Evolutionary conservation across 176 grass and related monocot genomes (phyloP).

Genomic region (Chloris gayana): DNA sequence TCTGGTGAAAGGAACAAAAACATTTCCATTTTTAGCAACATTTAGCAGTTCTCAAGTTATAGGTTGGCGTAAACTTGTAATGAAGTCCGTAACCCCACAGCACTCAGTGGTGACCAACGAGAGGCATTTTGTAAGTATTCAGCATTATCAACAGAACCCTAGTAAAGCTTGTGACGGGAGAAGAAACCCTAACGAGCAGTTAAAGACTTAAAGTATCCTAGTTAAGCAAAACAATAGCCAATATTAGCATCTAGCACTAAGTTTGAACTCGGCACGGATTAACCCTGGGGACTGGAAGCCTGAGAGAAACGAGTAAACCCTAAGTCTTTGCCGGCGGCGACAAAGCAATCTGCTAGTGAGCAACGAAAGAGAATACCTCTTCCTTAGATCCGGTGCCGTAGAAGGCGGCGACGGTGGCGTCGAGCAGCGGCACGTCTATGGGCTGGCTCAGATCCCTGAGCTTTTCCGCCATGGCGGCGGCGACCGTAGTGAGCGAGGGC

Average conservation of each 20-base stretch:
- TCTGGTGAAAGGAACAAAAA: background rate
- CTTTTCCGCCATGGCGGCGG: constrained; percentile 80
- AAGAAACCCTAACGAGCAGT: background rate
- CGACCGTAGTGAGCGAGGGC: background rate
- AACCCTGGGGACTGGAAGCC: background rate
- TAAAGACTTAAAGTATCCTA: background rate
- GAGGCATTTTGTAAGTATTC: background rate
- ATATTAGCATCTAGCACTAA: background rate
- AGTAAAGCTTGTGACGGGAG: background rate
- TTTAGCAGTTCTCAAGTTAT: background rate
- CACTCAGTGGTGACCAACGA: background rate
- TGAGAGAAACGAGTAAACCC: constrained; percentile 40
- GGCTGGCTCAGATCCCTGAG: constrained; percentile 98
- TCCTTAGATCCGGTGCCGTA: constrained; percentile 99
- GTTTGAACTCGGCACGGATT: too few relatives aligned
- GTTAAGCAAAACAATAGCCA: background rate
- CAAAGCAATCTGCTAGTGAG: background rate
- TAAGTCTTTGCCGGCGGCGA: background rate
- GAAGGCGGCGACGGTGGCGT: constrained; percentile 96
- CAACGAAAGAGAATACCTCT: constrained; percentile 57
- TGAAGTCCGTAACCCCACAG: background rate
- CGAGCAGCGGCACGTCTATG: constrained; percentile 85
- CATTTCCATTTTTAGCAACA: background rate
- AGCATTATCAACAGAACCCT: background rate
- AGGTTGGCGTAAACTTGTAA: background rate